Base-by-base conservation (phyloP, 2,329 filamentous ascomycete species). In the Chrysoporthe deuterocubensis region DNA sequence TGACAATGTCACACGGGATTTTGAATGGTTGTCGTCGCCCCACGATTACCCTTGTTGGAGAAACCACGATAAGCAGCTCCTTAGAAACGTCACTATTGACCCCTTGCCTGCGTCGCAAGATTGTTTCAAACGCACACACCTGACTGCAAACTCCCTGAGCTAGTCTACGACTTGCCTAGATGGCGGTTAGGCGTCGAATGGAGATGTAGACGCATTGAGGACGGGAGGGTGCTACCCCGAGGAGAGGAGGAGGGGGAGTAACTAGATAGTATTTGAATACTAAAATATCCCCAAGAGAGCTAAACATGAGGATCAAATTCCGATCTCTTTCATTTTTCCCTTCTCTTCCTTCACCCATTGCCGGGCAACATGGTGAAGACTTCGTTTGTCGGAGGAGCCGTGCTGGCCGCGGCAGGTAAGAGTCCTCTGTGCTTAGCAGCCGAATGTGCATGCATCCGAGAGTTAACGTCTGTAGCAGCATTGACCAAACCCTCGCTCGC, bases 351-450 rank as follows among this genome's bases (percentile, higher is more conserved):
- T 48, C 18, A 44, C 37, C 16, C 11, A 18, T 50, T 32, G 4
- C 58, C 11, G 21, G 32, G n/a, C 63, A 65, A 0, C 16, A 63
- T 63, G 59, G 13, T 58, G 65, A 63, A 52, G 42, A 43, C 18
- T 21, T 58, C 57, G 48, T 37, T 42, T 42, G 21, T 63, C 18
- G 46, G 42, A 59, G 43, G 65, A 64, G 52, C 44, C 65, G 65
- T 64, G 65, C 65, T 67, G 65, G 65, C 65, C 52, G 34, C 52
- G 65, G 54, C 65, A 64, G 60, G 65, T 67, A 52, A 46, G 65
- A 44, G 16, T 58, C n/a, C 43, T 21, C 16, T 32, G 9, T 40
- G 9, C 37, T 40, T 40, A 40, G 37, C 26, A 26, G 26, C 26
- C 26, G 26, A 26, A 26, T 26, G 26, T 26, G 26, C 26, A 26